Base-by-base conservation (phyloP, 192 early-diverging fungal species). In the Rhizoclosmatium globosum region DNA sequence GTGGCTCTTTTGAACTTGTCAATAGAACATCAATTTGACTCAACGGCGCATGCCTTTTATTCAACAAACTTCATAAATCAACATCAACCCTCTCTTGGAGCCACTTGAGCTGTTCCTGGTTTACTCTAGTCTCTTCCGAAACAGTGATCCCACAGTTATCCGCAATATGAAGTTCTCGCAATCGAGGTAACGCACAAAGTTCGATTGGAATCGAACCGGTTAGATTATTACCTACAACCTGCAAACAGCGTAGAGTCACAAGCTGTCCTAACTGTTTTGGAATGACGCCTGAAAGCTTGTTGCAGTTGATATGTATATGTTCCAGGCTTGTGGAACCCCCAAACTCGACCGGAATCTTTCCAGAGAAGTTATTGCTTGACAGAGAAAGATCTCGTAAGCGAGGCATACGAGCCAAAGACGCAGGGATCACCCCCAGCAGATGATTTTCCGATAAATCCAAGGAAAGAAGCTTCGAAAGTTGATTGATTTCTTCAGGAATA, bases 121-220 rank as follows among this genome's bases (percentile, higher is more conserved):
- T n/a, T n/a, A n/a, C n/a, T n/a, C n/a, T n/a, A n/a, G n/a, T n/a
- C 53, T 56, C 53, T 19, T 56, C 19, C 9, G 42, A 68, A 46
- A 68, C 47, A 15, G 47, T 15, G 31, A 68, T 46, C 15, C 38
- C 38, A 13, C 13, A 31, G 38, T 68, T 68, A 7, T 3, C 15
- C 13, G 42, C 39, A 9, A 68, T 45, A 47, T 68, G 67, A 39
- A 68, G 17, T 31, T 68, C 67, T 31, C 38, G 42, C 45, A 68
- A 31, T 13, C 44, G 38, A 39, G 31, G 9, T 45, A 68, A 68
- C 13, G 39, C 38, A 31, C 42, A 41, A 47, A 45, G 31, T 15
- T 41, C 67, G 6, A 17, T 47, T 15, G 67, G 67, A 47, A 68
- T 47, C 17, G 15, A 68, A 19, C 67, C 67, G 2, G 6, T 15